Base-by-base conservation (phyloP, 2,329 filamentous ascomycete genomes). In the Diaporthe helianthi region DNA sequence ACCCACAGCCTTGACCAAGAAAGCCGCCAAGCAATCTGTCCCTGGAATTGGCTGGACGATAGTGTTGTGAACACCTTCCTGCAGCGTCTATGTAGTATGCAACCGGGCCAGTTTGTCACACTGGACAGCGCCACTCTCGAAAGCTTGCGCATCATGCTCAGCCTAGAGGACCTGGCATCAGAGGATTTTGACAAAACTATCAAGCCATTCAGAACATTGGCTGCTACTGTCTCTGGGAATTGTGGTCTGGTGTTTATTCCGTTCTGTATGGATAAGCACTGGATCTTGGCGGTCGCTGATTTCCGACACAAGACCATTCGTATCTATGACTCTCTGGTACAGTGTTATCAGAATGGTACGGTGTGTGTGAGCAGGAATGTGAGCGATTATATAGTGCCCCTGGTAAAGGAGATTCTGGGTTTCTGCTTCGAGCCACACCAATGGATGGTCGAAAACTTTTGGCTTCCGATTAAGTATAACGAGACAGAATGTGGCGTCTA, bases 61-160 rank as follows among this genome's bases (percentile, higher is more conserved):
- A 15, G 1, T 2, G 12, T 54, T 3, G 2, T 65, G 8, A n/a
- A 65, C 24, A 46, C 24, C 8, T 52, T 65, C 13, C 15, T 65
- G 12, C n/a, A 8, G 19, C 19, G 36, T 6, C 36, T 65, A 6
- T 44, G 46, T 13, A 19, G 31, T 5, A n/a, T 41, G 1, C 33
- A n/a, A 15, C 63, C 63, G 6, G 63, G 63, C n/a, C 12, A 31
- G 15, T 65, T 10, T 13, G 38, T 31, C 26, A 29, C 49, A 36
- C 29, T 65, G 19, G 49, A 46, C 63, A 33, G 22, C 36, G 24
- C 6, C 4, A 8, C 12, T 24, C 49, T 46, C 5, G 12, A 12
- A 0, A 0, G 0, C 19, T 13, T 54, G 4, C 12, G 3, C 15
- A 0, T 1, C 6, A 4, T 13, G 12, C n/a, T n/a, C n/a, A n/a